Evolutionary conservation across 108 stramenopile genomes (phyloP).

Genomic region (Cylindrotheca closterium): DNA sequence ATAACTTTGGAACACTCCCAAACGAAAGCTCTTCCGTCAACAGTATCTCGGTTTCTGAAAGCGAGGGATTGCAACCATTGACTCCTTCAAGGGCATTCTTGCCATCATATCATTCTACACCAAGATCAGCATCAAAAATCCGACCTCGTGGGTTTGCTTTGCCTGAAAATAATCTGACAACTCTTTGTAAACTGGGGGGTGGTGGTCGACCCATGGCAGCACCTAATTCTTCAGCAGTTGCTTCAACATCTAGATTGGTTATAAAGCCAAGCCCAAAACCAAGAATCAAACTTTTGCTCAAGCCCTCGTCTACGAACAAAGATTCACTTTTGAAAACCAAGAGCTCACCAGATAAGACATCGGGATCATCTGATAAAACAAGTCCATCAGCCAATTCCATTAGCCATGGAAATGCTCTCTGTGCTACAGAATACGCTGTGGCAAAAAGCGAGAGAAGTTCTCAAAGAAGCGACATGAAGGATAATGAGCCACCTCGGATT

Average conservation of each 20-base stretch:
- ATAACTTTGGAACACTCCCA: conserved; percentile 67
- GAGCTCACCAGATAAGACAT: neutral
- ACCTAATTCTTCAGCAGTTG: conserved; percentile 31
- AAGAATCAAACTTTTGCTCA: conserved; percentile 27
- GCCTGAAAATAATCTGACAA: conserved; percentile 40
- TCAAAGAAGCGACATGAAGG: too few relatives aligned
- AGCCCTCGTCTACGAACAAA: neutral
- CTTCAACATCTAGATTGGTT: conserved; percentile 24
- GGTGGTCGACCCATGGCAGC: conserved; percentile 35
- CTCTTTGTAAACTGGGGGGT: conserved; percentile 22
- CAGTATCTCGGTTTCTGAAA: conserved; percentile 22
- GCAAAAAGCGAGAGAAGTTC: too few relatives aligned
- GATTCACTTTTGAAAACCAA: conserved; percentile 4
- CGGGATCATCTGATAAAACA: neutral
- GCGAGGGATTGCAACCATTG: conserved; percentile 17
- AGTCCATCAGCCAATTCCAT: neutral
- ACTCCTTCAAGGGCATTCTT: conserved; percentile 13
- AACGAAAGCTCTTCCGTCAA: conserved; percentile 11
- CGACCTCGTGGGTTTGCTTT: conserved; percentile 77
- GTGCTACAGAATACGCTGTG: too few relatives aligned
- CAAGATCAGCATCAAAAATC: conserved; percentile 67
- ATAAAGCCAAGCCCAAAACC: conserved; percentile 31
- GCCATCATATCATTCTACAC: conserved; percentile 42
- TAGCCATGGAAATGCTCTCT: too few relatives aligned
- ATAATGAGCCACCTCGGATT: neutral